Percentiles rank a stretch among this genome's conserved stretches.
Evolutionary conservation across 192 early-diverging fungal species (phyloP).

Genomic region (Coemansia sp.): DNA sequence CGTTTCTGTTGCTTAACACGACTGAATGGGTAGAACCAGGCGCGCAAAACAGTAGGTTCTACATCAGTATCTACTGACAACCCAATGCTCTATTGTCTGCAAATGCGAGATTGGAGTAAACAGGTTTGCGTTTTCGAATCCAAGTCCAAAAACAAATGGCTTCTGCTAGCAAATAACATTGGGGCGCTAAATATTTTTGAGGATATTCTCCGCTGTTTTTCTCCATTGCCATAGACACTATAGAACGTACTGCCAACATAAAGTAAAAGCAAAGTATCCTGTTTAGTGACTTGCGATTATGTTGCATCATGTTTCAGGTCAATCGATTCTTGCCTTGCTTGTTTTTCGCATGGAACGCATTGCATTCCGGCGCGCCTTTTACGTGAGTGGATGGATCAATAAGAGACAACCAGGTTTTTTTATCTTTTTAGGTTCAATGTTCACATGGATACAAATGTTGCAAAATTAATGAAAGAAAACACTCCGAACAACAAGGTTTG

Average conservation of each 20-base stretch:
- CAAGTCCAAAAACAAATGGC: background rate
- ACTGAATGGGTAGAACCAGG: background rate
- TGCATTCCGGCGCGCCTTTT: background rate
- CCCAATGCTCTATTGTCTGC: background rate
- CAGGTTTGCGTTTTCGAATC: background rate
- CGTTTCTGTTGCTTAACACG: no score
- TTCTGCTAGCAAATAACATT: background rate
- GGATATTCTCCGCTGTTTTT: conserved; percentile 6
- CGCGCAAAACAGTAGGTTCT: background rate
- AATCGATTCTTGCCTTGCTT: background rate
- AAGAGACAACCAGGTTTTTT: no score
- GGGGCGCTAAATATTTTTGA: background rate
- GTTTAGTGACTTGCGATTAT: no score
- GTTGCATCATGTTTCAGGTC: background rate
- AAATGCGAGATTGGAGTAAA: background rate
- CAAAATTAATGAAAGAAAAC: background rate
- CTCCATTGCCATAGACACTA: background rate
- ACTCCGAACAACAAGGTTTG: background rate
- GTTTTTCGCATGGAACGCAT: background rate
- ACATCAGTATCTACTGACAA: background rate
- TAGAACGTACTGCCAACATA: no score
- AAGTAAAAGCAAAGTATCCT: no score
- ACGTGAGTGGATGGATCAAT: background rate
- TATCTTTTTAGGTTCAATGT: background rate
- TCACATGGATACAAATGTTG: conserved; percentile 6